Evolutionary conservation across 345 rosid genomes (phyloP).

Genomic region (Gossypium raimondii): DNA sequence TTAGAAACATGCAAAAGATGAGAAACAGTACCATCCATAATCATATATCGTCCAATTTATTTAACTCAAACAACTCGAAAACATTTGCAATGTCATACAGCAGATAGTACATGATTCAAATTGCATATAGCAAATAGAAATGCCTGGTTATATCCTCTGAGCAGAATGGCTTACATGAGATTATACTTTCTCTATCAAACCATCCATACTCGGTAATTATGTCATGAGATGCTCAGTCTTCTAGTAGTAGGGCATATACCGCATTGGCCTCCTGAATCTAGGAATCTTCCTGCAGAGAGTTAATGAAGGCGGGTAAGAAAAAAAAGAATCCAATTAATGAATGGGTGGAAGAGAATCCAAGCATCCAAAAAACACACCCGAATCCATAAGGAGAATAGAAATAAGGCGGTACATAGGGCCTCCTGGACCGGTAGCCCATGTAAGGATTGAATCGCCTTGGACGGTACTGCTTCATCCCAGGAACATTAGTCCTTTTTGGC

Average conservation of each 20-base stretch:
- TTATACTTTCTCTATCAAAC: neutral
- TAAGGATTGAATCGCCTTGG: slow-evolving; percentile 73
- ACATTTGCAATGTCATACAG: neutral
- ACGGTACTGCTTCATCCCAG: slow-evolving; percentile 87
- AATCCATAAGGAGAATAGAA: slow-evolving; percentile 86
- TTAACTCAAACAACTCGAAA: neutral
- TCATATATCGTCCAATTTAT: neutral
- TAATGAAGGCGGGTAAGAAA: neutral
- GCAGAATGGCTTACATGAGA: neutral
- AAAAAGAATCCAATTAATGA: neutral
- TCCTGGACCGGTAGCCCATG: slow-evolving; percentile 59
- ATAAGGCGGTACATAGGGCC: slow-evolving; percentile 72
- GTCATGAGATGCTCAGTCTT: slow-evolving; percentile 8
- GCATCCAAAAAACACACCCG: slow-evolving; percentile 48
- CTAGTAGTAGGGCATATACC: slow-evolving; percentile 92
- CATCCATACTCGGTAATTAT: neutral
- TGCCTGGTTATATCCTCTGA: neutral
- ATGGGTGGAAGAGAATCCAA: neutral
- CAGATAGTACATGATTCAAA: neutral
- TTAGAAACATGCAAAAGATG: neutral
- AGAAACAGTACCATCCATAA: neutral
- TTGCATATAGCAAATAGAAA: slow-evolving; percentile 1
- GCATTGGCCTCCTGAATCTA: slow-evolving; percentile 78
- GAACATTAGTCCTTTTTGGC: slow-evolving; percentile 89
- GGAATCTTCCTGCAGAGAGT: slow-evolving; percentile 71